Evolutionary conservation across 2,329 filamentous ascomycete species (phyloP), one percentile per base, ranked within the genome.

Genomic region (Pestalotiopsis fici): DNA sequence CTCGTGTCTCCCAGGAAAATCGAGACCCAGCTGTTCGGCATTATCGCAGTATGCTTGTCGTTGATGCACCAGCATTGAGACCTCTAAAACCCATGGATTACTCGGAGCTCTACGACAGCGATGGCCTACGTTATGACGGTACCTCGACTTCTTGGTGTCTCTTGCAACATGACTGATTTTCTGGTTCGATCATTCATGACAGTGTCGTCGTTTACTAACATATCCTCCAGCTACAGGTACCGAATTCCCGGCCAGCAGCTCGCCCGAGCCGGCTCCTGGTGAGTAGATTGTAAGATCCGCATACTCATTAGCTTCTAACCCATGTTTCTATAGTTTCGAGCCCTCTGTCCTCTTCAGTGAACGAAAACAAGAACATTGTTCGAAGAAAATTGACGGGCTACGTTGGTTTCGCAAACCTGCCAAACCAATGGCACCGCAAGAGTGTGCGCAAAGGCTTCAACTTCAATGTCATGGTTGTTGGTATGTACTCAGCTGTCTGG

Each of bases 391-490:
- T 99, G 79, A 98, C 96, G 63, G 96, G 96, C 78, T 99, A 98
- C 77, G 96, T 99, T 77, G 96, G 96, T 73, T 99, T 99, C 79
- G 96, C 96, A 82, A 99, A 99, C 82, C 85, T 99, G 79, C 96
- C 96, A 72, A 99, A 99, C 86, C 96, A 99, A 85, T 99, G 96
- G 96, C 96, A 99, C 87, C 95, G 96, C 83, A 99, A 99, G 92
- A 98, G 95, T 90, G 96, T 99, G 78, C 94, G 96, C 80, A 99
- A 99, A 85, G 96, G 96, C 70, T 99, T 99, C 90, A 99, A 98
- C 89, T 99, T 99, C 88, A 99, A 99, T 81, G 96, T 99, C 75
- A 99, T 99, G 96, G 96, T 99, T 83, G 96, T 99, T 83, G 96
- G 96, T 98, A 87, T 79, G 95, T 69, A 37, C 37, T 28, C 37